A percentile compares a stretch with the other conserved stretches of the same genome.
Conservation (phyloP, 2,329 filamentous ascomycete species). For the Fusarium falciforme region DNA sequence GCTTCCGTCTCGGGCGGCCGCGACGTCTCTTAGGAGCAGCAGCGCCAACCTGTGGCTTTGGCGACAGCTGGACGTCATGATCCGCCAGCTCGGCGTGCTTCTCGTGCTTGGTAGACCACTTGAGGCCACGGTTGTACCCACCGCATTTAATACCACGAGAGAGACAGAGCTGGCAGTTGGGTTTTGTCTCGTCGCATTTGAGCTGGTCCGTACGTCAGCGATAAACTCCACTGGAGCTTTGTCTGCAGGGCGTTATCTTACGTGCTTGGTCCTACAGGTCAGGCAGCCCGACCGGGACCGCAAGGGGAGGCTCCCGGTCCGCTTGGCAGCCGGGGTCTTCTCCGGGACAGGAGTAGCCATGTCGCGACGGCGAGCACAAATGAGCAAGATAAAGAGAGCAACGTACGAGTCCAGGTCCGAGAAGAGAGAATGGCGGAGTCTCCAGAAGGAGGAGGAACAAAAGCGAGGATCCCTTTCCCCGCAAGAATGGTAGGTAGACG, state of each 20-base stretch:
- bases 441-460: neutral
- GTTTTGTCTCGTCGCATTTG: conserved; percentile 43
- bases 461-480: conserved; percentile 18
- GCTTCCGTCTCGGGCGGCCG: conserved; percentile 16
- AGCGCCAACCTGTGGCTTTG: neutral
- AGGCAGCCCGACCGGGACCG: conserved; percentile 31
- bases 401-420: neutral
- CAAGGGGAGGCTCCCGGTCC: conserved; percentile 7
- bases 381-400: neutral
- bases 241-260: neutral
- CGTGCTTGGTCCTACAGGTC: conserved; percentile 33
- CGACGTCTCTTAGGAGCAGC: conserved; percentile 14
- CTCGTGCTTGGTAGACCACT: conserved; percentile 40
- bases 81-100: conserved; percentile 20
- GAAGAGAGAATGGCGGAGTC: neutral
- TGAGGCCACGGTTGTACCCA: conserved; percentile 35
- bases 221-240: neutral
- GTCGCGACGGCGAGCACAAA: neutral
- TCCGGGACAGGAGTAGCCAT: conserved; percentile 2
- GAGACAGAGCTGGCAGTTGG: conserved; percentile 36
- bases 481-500: conserved; percentile 10
- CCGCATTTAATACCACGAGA: conserved; percentile 37
- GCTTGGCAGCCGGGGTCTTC: conserved; percentile 1
- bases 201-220: conserved; percentile 23
- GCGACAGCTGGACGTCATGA: conserved; percentile 8